Conservation (phyloP, 2,329 filamentous ascomycete species). For the Pseudogymnoascus sp. region DNA sequence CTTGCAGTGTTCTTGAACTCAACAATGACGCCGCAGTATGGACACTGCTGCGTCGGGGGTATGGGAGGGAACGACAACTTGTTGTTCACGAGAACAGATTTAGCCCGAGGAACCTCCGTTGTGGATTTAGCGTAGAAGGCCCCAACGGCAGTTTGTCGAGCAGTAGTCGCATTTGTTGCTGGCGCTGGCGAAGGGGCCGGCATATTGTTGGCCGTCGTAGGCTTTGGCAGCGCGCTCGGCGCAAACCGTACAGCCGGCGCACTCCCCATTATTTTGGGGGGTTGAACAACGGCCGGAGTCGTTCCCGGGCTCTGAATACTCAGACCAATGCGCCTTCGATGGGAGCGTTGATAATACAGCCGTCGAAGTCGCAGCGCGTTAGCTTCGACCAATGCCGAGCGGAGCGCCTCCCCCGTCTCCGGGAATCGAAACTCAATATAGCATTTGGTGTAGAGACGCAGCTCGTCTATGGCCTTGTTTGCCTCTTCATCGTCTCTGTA, state of each 20-base stretch:
- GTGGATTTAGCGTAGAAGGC: slow-evolving; percentile 19
- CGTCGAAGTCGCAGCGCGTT: slow-evolving; percentile 21
- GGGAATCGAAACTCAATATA: slow-evolving; percentile 27
- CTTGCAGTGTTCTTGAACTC: slow-evolving; percentile 15
- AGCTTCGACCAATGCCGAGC: slow-evolving; percentile 18
- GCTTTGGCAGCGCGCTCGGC: slow-evolving; percentile 10
- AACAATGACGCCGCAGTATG: slow-evolving; percentile 21
- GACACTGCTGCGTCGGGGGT: slow-evolving; percentile 16
- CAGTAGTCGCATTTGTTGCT: slow-evolving; percentile 20
- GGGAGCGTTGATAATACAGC: slow-evolving; percentile 19
- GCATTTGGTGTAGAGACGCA: slow-evolving; percentile 27
- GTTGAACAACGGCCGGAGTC: slow-evolving; percentile 3
- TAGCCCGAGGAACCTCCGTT: slow-evolving; percentile 19
- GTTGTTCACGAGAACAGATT: slow-evolving; percentile 21
- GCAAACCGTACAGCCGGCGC: slow-evolving; percentile 16
- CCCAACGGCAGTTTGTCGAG: slow-evolving; percentile 20
- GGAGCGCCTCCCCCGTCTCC: slow-evolving; percentile 22
- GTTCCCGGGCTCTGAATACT: slow-evolving; percentile 14
- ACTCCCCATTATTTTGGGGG: slow-evolving; percentile 15
- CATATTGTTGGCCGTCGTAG: slow-evolving; percentile 12
- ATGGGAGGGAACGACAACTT: slow-evolving; percentile 20
- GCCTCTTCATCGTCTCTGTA: slow-evolving; percentile 25
- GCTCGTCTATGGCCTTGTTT: slow-evolving; percentile 25
- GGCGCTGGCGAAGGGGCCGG: slow-evolving; percentile 12
- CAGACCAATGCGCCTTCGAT: slow-evolving; percentile 18